These are phyloP conservation scores for Thinopyrum elongatum DNA, from an alignment of 176 grass and related monocot genomes.

Conservation along the genomic window DNA sequence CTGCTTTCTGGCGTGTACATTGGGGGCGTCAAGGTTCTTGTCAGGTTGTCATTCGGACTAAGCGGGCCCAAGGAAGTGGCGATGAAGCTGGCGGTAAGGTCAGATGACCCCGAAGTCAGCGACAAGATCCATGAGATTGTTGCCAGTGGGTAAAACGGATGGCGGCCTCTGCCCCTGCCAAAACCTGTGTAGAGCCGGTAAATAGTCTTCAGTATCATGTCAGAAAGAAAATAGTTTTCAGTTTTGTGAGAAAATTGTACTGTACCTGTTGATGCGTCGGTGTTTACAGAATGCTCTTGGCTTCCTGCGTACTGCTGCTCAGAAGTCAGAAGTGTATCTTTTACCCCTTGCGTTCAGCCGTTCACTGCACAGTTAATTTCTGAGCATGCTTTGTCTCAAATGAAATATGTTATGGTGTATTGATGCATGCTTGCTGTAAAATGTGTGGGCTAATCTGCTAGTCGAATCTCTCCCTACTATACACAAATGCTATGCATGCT, in stretches of 20 bases:
- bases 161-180: not conserved
- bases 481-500: no score
- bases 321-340: not conserved
- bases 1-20: constrained; percentile 77
- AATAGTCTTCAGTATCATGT: constrained; percentile 21
- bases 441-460: not conserved
- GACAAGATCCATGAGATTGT: constrained; percentile 94
- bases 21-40: constrained; percentile 72
- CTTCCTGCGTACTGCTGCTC: constrained; percentile 7
- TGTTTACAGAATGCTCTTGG: not conserved
- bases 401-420: not conserved
- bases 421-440: not conserved
- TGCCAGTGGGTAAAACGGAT: constrained; percentile 44
- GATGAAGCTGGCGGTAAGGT: constrained; percentile 94
- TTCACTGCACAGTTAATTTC: not conserved
- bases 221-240: constrained; percentile 13
- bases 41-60: constrained; percentile 84
- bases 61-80: constrained; percentile 89
- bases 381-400: not conserved
- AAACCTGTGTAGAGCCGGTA: constrained; percentile 29
- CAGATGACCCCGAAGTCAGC: constrained; percentile 78
- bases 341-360: not conserved
- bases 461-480: no score
- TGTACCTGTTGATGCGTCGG: not conserved
- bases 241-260: constrained; percentile 4